Conservation (phyloP, 768 basidiomycete genomes). For the Rhizopogon sp. region DNA sequence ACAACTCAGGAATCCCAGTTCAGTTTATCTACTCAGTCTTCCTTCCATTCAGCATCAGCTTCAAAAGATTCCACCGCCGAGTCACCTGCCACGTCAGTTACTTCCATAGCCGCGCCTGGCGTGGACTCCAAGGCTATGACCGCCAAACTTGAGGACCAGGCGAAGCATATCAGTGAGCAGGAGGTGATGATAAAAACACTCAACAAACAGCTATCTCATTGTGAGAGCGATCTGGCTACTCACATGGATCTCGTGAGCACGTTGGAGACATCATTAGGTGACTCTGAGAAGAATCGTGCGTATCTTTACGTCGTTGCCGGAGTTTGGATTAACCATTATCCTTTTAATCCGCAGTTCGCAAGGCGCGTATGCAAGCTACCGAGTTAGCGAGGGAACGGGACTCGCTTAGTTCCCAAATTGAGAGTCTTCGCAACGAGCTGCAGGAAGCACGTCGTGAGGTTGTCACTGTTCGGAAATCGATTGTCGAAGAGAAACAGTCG, state of each 20-base stretch:
- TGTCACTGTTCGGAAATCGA: slow-evolving; percentile 66
- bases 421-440: slow-evolving; percentile 66
- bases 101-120: slow-evolving; percentile 34
- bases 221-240: slow-evolving; percentile 85
- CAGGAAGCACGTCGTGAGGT: slow-evolving; percentile 78
- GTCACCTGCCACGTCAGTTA: slow-evolving; percentile 60
- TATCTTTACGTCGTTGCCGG: slow-evolving; percentile 14
- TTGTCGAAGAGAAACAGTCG: slow-evolving; percentile 86
- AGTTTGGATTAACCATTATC: slow-evolving; percentile 8
- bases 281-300: slow-evolving; percentile 91
- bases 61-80: slow-evolving; percentile 67
- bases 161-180: slow-evolving; percentile 76
- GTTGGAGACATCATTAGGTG: slow-evolving; percentile 80
- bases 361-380: slow-evolving; percentile 90
- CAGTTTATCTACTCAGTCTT: slow-evolving; percentile 60
- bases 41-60: slow-evolving; percentile 37
- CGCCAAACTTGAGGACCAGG: slow-evolving; percentile 64
- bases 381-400: slow-evolving; percentile 87
- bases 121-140: slow-evolving; percentile 50
- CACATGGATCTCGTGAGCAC: slow-evolving; percentile 88
- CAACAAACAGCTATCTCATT: slow-evolving; percentile 91
- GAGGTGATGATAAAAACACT: slow-evolving; percentile 90
- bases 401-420: slow-evolving; percentile 58
- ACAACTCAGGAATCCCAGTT: slow-evolving; percentile 44
- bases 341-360: slow-evolving; percentile 56